phyloP scores from a whole-genome alignment of 2,329 filamentous ascomycete species.

The Periconia digitata region DNA sequence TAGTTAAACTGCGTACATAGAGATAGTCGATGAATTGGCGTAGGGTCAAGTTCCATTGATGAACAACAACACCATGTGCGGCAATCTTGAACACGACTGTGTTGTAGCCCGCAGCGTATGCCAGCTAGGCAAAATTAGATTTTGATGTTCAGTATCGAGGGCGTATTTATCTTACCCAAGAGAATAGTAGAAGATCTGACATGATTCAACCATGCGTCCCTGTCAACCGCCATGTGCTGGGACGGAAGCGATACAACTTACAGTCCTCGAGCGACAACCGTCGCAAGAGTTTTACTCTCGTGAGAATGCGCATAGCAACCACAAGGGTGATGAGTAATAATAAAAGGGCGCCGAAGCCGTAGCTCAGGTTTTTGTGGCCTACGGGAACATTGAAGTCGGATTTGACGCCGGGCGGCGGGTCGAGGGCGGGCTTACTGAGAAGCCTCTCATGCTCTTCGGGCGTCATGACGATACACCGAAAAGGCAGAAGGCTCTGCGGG shows the following conservation, averaged over 20 bases:
- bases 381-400: not conserved
- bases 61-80: not conserved
- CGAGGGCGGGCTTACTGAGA: not conserved
- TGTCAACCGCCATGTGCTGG: not conserved
- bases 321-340: not conserved
- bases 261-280: not conserved
- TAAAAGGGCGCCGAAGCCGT: not conserved
- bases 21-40: conserved; percentile 1
- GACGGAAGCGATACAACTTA: not conserved
- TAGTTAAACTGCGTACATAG: not conserved
- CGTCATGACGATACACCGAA: not conserved
- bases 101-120: not conserved
- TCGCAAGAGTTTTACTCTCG: not conserved
- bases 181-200: not conserved
- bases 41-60: conserved; percentile 5
- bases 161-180: not conserved
- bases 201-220: not conserved
- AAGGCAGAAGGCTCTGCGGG: not conserved
- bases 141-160: not conserved
- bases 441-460: not conserved
- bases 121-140: not conserved
- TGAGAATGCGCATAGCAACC: not conserved
- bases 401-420: not conserved
- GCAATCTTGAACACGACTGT: not conserved
- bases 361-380: not conserved